phyloP scores from a whole-genome alignment of 495 filamentous ascomycete genomes.

The Daldinia loculata region DNA sequence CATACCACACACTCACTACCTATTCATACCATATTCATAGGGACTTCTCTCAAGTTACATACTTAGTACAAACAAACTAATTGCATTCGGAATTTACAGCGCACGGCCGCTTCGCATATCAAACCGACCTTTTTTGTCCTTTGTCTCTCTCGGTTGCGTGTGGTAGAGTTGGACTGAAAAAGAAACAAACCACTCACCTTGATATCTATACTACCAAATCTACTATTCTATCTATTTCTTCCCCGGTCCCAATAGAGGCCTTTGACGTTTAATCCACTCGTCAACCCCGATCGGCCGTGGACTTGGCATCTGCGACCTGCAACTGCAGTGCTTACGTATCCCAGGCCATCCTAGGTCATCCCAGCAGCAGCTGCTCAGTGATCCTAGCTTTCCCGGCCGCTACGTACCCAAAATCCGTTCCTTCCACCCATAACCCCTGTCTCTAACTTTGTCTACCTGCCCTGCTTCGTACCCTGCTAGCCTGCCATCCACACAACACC shows the following conservation, averaged over 20 bases:
- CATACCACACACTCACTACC: background rate
- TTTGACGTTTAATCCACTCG: conserved; percentile 11
- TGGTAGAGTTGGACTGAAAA: conserved; percentile 12
- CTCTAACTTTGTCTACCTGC: conserved; percentile 33
- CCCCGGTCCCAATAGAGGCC: conserved; percentile 1
- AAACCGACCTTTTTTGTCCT: conserved; percentile 11
- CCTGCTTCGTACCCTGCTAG: conserved; percentile 41
- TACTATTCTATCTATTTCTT: background rate
- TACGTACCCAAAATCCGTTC: conserved; percentile 33
- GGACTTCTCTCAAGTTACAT: background rate
- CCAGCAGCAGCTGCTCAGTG: background rate
- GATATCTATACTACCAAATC: background rate
- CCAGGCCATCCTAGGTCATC: background rate
- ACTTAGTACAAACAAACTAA: conserved; percentile 34
- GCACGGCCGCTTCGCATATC: conserved; percentile 9
- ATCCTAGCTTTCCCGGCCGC: conserved; percentile 24
- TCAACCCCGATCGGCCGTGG: conserved; percentile 36
- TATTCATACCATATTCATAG: background rate
- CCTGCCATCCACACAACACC: conserved; percentile 29
- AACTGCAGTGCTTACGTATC: conserved; percentile 23
- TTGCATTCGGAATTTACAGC: conserved; percentile 37
- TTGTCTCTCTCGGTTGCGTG: conserved; percentile 18
- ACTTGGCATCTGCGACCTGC: conserved; percentile 40
- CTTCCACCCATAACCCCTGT: conserved; percentile 37
- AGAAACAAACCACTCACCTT: conserved; percentile 3